Evolutionary conservation across 805 yeast genomes (phyloP).

Genomic region (Babjeviella inositovora): DNA sequence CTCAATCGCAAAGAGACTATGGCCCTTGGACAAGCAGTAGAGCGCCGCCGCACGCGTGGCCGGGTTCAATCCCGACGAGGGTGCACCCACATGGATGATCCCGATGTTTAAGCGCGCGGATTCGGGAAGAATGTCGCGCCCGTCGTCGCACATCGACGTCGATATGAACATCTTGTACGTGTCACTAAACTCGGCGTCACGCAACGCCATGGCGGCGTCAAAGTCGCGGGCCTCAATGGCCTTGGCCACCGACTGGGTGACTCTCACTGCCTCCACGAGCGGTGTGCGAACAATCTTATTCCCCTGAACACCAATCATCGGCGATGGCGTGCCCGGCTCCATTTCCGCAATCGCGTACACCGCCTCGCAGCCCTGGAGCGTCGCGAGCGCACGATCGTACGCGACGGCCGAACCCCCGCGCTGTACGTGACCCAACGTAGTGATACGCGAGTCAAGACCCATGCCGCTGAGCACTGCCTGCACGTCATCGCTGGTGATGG

Average conservation of each 20-base stretch:
- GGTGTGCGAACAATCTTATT: constrained; percentile 55
- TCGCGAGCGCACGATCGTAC: constrained; percentile 54
- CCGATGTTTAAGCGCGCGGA: constrained; percentile 46
- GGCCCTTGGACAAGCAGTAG: constrained; percentile 64
- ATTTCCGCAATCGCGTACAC: constrained; percentile 57
- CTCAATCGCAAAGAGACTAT: constrained; percentile 51
- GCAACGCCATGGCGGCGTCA: constrained; percentile 49
- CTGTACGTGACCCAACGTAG: constrained; percentile 70
- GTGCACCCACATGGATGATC: constrained; percentile 65
- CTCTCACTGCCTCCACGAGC: constrained; percentile 54
- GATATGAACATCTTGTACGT: constrained; percentile 47
- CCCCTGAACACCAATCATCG: constrained; percentile 61
- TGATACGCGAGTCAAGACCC: constrained; percentile 65
- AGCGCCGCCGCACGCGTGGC: constrained; percentile 65
- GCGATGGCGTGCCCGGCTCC: constrained; percentile 60
- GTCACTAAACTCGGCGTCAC: constrained; percentile 60
- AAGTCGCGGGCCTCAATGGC: constrained; percentile 55
- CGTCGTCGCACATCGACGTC: constrained; percentile 22
- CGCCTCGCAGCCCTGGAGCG: constrained; percentile 73
- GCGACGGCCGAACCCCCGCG: constrained; percentile 78
- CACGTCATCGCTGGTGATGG: constrained; percentile 51
- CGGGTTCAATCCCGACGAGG: constrained; percentile 66
- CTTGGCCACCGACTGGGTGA: constrained; percentile 58
- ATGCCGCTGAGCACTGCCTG: constrained; percentile 43
- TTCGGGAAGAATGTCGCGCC: constrained; percentile 21